Evolutionary conservation across 129 eudicot species (phyloP), one percentile per base, ranked within the genome.

Genomic region (Centella asiatica): DNA sequence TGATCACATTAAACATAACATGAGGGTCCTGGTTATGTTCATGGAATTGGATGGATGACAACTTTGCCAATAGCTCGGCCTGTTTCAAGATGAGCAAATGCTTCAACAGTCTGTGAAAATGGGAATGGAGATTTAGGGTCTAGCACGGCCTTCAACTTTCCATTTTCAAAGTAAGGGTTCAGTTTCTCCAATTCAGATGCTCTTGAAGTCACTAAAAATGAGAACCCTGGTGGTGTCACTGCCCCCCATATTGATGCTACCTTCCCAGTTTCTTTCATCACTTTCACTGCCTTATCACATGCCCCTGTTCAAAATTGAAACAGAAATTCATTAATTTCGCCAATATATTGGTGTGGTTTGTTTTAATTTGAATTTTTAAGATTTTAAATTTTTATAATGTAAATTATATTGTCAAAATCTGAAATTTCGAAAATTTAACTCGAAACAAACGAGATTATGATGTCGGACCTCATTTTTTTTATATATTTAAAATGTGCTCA

Each of bases 81-180:
- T 18, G 83, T 83, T 67, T 90, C 95, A 58, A 90, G 86, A 73
- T 90, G 81, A 26, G 93, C 50, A 69, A 77, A 89, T 40, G 97
- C 97, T 64, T 90, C 97, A 3, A 70, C 62, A 2, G 81, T 82
- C 67, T 86, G 75, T 65, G 77, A 78, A 29, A 90, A 86, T 62
- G 97, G 78, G 71, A 74, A 90, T 4, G 97, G 89, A 0, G 89
- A 86, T 68, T 79, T 90, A 4, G 97, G 82, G 69, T 90, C 97
- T 2, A 90, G 20, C 32, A 90, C 27, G 8, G 95, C 77, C 74
- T 83, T 90, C 74, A 90, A 73, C 65, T 86, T 86, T 42, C 97
- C 97, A 13, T 83, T 86, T 65, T 86, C 97, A 20, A 90, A n/a
- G 48, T 64, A 80, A 0, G 95, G 93, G 66, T 60, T 77, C 61